These are phyloP conservation scores for Xylaria venustula DNA, from an alignment of 495 filamentous ascomycete genomes.

Conservation along the genomic window DNA sequence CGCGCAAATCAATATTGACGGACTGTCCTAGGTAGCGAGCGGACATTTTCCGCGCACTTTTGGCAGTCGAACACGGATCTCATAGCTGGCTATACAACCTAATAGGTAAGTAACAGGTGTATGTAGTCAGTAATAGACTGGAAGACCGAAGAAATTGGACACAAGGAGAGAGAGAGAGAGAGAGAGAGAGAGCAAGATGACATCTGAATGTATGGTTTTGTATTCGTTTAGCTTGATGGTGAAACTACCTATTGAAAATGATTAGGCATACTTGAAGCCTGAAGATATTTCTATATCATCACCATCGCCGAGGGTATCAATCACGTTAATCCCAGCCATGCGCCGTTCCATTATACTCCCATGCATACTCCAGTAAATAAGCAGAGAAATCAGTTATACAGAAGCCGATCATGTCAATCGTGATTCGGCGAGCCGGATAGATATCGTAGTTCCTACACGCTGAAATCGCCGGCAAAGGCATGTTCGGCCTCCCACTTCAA, in stretches of 20 bases:
- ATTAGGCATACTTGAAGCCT: background rate
- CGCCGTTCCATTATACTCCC: constrained; percentile 1
- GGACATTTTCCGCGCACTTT: too few species aligned
- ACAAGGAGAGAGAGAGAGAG: too few species aligned
- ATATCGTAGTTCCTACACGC: constrained; percentile 10
- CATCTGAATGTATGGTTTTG: background rate
- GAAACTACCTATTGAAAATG: background rate
- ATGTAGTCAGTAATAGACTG: too few species aligned
- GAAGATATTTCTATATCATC: background rate
- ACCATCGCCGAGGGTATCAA: background rate
- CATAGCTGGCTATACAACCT: too few species aligned
- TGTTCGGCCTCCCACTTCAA: constrained; percentile 49
- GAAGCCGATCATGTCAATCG: background rate
- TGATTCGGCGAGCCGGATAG: background rate
- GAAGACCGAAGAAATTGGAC: too few species aligned
- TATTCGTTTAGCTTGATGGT: background rate
- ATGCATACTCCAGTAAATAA: background rate
- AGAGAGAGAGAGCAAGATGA: background rate
- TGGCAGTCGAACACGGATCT: too few species aligned
- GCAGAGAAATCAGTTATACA: background rate
- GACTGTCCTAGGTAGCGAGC: too few species aligned
- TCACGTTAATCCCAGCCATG: background rate
- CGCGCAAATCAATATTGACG: background rate
- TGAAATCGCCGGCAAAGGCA: constrained; percentile 32
- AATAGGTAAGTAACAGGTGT: too few species aligned